These are phyloP conservation scores for Sugiyamaella qingdaonensis DNA, from an alignment of 805 yeast species.

Conservation along the genomic window DNA sequence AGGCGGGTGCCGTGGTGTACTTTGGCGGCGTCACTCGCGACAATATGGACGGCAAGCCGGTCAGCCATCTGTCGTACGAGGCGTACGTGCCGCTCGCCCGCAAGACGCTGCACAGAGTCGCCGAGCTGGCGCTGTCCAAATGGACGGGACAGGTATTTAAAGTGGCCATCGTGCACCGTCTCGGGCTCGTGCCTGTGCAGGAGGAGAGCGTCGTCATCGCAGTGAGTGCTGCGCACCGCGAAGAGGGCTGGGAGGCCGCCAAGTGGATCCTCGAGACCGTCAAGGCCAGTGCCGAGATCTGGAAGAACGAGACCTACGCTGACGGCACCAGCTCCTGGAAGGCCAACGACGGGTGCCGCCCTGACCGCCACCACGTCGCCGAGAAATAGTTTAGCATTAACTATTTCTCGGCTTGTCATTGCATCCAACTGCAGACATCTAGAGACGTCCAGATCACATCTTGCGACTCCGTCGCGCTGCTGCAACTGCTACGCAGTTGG, in stretches of 20 bases:
- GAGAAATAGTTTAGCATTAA: too few relatives aligned
- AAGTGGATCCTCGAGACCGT: conserved; percentile 43
- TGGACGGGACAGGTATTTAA: conserved; percentile 34
- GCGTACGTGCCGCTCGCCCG: conserved; percentile 43
- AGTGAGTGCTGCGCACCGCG: conserved; percentile 43
- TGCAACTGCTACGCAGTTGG: too few relatives aligned
- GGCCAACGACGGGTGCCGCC: conserved; percentile 29
- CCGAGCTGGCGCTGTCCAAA: conserved; percentile 29
- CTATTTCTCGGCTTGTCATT: too few relatives aligned
- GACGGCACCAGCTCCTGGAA: conserved; percentile 45
- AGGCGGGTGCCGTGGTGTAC: conserved; percentile 47
- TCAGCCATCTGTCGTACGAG: conserved; percentile 42
- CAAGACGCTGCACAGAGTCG: conserved; percentile 36
- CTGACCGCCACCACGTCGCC: not conserved
- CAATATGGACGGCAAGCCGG: conserved; percentile 40
- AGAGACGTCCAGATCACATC: too few relatives aligned
- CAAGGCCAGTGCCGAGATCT: conserved; percentile 44
- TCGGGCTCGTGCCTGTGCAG: conserved; percentile 46
- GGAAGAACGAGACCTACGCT: conserved; percentile 46
- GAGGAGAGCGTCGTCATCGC: conserved; percentile 46
- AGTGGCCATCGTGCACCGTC: conserved; percentile 41
- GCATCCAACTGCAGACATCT: too few relatives aligned
- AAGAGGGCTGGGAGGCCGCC: conserved; percentile 47
- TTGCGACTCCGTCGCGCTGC: too few relatives aligned
- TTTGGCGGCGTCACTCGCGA: conserved; percentile 52